Base-by-base conservation (phyloP, 2,329 filamentous ascomycete genomes). In the Scedosporium aurantiacum region DNA sequence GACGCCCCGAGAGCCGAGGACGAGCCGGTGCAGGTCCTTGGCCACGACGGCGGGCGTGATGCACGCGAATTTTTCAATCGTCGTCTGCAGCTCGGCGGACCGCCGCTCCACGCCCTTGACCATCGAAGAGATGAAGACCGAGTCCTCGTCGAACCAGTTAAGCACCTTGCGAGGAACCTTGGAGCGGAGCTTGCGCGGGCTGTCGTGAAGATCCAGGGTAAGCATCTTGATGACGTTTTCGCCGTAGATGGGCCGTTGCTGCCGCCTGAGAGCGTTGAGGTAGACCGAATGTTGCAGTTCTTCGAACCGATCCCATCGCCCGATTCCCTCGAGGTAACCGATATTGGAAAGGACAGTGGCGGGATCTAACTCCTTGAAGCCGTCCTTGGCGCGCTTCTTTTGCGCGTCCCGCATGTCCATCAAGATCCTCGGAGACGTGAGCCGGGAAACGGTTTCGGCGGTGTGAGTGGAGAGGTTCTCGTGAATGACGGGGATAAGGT, bases 31-130 rank as follows among this genome's bases (percentile, higher is more conserved):
- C 67, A 95, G 79, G 65, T 95, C 91, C 32, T 88, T 83, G 0
- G 91, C 91, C 3, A 96, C 86, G 12, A 91, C 93, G 1, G 90
- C 87, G 2, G 94, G 94, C 0, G 94, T 97, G 40, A 96, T 86
- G 68, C 93, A 99, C 1, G 89, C 90, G 68, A 97, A 99, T 70
- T 93, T 90, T 65, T 89, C 85, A 60, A 99, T 87, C 2, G 82
- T 86, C 0, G 84, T 85, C 68, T 93, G 87, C 73, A 96, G 79
- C 14, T 80, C 78, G 59, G 85, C 81, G 1, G 91, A 86, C 25
- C 91, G 86, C 67, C 90, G 82, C 47, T 87, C 82, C 0, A 96
- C 72, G 0, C 86, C 91, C 18, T 86, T 84, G n/a, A 94, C 83
- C 74, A 94, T 83, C 3, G 82, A 78, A 43, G 78, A 78, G 57